A percentile compares a stretch with the other conserved stretches of the same genome.
These are phyloP conservation scores for Lachnellula willkommii DNA, from an alignment of 2,329 filamentous ascomycete species.

Conservation along the genomic window DNA sequence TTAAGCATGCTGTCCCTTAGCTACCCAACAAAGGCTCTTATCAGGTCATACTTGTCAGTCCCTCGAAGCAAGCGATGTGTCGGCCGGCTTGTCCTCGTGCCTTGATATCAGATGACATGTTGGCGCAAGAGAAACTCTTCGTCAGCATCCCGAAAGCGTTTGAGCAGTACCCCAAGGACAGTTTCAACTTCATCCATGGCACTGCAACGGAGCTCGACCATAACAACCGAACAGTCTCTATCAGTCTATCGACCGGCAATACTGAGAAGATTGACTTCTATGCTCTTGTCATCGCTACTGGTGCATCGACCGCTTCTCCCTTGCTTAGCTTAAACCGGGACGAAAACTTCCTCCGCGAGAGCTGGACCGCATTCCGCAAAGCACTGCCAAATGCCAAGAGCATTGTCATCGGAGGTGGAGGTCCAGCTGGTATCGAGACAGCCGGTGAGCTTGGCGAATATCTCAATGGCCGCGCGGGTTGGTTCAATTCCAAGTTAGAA, in stretches of 20 bases:
- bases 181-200: conserved; percentile 41
- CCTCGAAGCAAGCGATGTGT: conserved; percentile 38
- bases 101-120: conserved; percentile 40
- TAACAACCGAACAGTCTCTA: conserved; percentile 29
- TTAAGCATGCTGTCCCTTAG: conserved; percentile 46
- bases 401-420: conserved; percentile 43
- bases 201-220: conserved; percentile 35
- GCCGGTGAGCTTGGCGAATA: conserved; percentile 47
- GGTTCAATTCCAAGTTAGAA: conserved; percentile 31
- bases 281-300: conserved; percentile 46
- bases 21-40: conserved; percentile 34
- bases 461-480: conserved; percentile 42
- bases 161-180: conserved; percentile 33
- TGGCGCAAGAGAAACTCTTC: conserved; percentile 42
- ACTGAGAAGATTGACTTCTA: conserved; percentile 34
- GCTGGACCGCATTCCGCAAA: conserved; percentile 38
- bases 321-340: conserved; percentile 37
- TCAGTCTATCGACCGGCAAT: conserved; percentile 17
- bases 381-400: conserved; percentile 36
- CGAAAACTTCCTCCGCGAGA: conserved; percentile 29
- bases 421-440: conserved; percentile 41
- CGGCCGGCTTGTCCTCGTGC: conserved; percentile 43
- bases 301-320: conserved; percentile 41
- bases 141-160: conserved; percentile 36
- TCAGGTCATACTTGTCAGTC: conserved; percentile 40